These are phyloP conservation scores for Theobroma cacao DNA, from an alignment of 345 rosid species.

Conservation along the genomic window DNA sequence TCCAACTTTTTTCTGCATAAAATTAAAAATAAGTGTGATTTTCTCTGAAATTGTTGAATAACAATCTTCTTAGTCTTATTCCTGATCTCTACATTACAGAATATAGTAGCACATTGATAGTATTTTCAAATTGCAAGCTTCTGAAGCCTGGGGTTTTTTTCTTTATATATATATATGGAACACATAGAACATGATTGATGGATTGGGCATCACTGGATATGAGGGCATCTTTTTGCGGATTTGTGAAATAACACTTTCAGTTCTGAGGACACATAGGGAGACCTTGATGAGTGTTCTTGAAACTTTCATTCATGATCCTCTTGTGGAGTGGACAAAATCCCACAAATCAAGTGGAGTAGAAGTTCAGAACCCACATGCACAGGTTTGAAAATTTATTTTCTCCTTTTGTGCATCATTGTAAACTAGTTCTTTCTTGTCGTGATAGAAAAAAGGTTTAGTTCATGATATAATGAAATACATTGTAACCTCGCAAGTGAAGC, in stretches of 20 bases:
- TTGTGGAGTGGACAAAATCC: slow-evolving; percentile 96
- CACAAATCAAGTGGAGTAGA: slow-evolving; percentile 97
- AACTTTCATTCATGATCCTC: slow-evolving; percentile 99
- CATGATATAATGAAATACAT: neutral
- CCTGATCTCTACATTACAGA: neutral
- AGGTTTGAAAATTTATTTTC: slow-evolving; percentile 43
- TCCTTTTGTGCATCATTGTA: neutral
- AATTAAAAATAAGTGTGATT: neutral
- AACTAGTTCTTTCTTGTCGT: neutral
- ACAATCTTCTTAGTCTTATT: neutral
- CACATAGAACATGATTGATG: slow-evolving; percentile 92
- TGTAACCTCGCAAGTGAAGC: neutral
- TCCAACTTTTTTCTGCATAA: neutral
- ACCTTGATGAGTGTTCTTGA: slow-evolving; percentile 95
- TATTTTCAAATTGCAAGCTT: neutral
- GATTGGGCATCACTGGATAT: slow-evolving; percentile 95
- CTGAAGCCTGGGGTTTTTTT: slow-evolving; percentile 8
- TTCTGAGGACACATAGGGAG: slow-evolving; percentile 84
- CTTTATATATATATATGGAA: slow-evolving; percentile 16
- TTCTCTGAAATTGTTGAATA: neutral
- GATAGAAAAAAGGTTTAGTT: neutral
- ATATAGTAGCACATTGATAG: neutral
- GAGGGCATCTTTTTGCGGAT: slow-evolving; percentile 86
- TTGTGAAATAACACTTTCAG: slow-evolving; percentile 87
- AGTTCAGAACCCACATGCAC: slow-evolving; percentile 98